Conservation (phyloP, 257 asterid genomes). For the Craterostigma plantagineum region DNA sequence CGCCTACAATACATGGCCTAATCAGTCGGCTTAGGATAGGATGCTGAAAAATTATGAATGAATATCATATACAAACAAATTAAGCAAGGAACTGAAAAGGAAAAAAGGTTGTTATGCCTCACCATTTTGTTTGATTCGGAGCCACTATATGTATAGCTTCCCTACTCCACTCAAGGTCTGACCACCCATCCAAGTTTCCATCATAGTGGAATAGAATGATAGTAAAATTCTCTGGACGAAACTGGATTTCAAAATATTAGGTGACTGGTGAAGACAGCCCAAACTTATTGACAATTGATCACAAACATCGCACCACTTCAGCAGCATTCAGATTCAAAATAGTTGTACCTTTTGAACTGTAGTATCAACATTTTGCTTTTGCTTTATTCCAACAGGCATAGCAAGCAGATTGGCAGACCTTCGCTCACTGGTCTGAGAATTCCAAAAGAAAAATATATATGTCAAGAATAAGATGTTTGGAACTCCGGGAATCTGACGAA, state of each 20-base stretch:
- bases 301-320: background rate
- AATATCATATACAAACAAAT: background rate
- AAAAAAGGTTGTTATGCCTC: background rate
- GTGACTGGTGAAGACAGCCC: constrained; percentile 3
- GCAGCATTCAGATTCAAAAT: background rate
- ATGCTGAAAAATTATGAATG: background rate
- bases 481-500: too few relatives aligned
- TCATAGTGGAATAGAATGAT: constrained; percentile 82
- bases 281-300: background rate
- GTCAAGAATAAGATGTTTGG: background rate
- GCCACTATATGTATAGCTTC: constrained; percentile 82
- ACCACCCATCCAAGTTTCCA: constrained; percentile 85
- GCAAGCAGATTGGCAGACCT: constrained; percentile 54
- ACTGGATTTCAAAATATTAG: constrained; percentile 38
- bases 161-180: constrained; percentile 70
- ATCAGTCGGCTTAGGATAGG: too few relatives aligned
- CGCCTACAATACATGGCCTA: too few relatives aligned
- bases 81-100: background rate
- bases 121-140: constrained; percentile 94
- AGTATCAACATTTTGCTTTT: constrained; percentile 56
- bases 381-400: constrained; percentile 85
- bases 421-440: constrained; percentile 29
- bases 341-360: constrained; percentile 52
- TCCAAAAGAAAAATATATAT: constrained; percentile 5
- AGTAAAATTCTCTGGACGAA: constrained; percentile 83